phyloP scores from a whole-genome alignment of 2,329 filamentous ascomycete genomes.

The Diaporthe australafricana region DNA sequence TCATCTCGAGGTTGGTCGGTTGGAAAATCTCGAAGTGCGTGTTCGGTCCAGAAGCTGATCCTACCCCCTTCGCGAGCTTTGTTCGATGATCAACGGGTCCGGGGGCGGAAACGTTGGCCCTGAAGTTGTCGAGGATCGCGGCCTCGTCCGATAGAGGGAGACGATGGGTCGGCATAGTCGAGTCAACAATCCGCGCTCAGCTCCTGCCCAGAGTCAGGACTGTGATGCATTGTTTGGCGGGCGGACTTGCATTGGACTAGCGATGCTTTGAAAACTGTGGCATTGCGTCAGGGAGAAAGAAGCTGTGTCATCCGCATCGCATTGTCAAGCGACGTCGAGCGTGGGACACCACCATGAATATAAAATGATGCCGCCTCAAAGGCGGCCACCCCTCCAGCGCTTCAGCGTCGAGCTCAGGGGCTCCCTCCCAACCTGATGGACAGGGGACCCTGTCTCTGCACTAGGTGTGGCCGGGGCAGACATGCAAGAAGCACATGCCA shows the following conservation, averaged over 20 bases:
- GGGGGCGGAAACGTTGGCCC: conserved; percentile 16
- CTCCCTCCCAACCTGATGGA: conserved; percentile 10
- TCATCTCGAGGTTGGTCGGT: background rate
- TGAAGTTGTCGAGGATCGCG: conserved; percentile 18
- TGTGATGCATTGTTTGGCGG: background rate
- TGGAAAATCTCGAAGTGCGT: background rate
- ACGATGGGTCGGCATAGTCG: background rate
- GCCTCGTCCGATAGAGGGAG: conserved; percentile 21
- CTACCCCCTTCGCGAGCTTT: conserved; percentile 11
- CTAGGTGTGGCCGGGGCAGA: conserved; percentile 30
- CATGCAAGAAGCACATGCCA: conserved; percentile 35
- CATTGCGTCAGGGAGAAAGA: background rate
- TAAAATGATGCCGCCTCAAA: background rate
- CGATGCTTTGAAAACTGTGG: background rate
- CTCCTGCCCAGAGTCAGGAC: background rate
- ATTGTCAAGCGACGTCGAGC: background rate
- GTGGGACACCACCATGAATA: conserved; percentile 24
- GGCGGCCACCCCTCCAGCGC: background rate
- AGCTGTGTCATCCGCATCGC: conserved; percentile 9
- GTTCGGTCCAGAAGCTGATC: background rate
- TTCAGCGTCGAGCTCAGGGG: conserved; percentile 18
- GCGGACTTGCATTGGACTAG: background rate
- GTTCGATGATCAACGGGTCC: conserved; percentile 28
- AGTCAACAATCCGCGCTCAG: background rate
- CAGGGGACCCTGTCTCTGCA: conserved; percentile 25